Evolutionary conservation across 2,329 filamentous ascomycete species (phyloP), one percentile per base, ranked within the genome.

Genomic region (Fusarium vanettenii): DNA sequence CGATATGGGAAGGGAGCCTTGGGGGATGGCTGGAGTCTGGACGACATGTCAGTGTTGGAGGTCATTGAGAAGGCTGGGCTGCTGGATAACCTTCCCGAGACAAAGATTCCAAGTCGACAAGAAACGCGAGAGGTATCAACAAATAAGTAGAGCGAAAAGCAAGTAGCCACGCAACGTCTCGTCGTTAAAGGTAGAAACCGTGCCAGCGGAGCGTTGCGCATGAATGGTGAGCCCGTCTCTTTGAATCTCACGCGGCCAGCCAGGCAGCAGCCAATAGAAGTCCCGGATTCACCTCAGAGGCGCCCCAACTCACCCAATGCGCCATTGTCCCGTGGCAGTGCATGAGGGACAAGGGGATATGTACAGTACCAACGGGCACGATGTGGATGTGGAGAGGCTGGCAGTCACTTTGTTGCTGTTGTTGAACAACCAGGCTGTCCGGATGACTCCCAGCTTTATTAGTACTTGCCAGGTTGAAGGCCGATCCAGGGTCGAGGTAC

Each of bases 251-350:
- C 64, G 59, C 66, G 67, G 62, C 60, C 61, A 64, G 48, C 68
- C 66, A 71, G 67, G 62, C 75, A 70, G 50, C 61, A 65, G 70
- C 73, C 70, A 76, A 75, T 76, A 9, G 39, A 25, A 50, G 18
- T 1, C 9, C 6, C 8, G 14, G 33, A 45, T 27, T 45, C 25
- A 25, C 29, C 41, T 57, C 37, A 25, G n/a, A 64, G 39, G 18
- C 41, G 35, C 62, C 33, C 37, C 31, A 20, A 29, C 43, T 61
- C 66, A 68, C 57, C 71, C 79, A 79, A 79, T 79, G 69, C 66
- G 66, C 70, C 74, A 64, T 72, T 60, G 73, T 75, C 73, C 70
- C 79, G 79, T 80, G 79, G 79, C 79, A 80, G 76, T 80, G 79
- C 78, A 80, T 79, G 72, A 78, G 74, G 56, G 56, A 39, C 33